Evolutionary conservation across 2,329 filamentous ascomycete genomes (phyloP).

Genomic region (Erysiphe neolycopersici): DNA sequence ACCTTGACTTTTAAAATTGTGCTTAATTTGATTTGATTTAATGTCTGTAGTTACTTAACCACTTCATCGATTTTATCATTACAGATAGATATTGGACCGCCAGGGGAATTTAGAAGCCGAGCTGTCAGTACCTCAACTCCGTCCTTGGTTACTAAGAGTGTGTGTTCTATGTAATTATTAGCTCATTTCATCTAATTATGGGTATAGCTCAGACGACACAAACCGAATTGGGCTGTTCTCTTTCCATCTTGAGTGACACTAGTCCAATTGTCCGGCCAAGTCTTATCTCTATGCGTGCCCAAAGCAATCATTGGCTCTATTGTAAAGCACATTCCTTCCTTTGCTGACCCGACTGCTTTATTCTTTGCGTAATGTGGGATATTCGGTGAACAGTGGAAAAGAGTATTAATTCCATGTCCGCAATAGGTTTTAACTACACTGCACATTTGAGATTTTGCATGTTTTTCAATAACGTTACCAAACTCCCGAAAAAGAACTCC

Average conservation of each 20-base stretch:
- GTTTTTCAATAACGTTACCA: conserved; percentile 84
- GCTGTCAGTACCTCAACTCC: conserved; percentile 64
- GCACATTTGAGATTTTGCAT: conserved; percentile 63
- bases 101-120: conserved; percentile 33
- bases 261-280: conserved; percentile 98
- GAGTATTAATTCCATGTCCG: conserved; percentile 76
- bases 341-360: conserved; percentile 82
- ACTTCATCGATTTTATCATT: too few species aligned
- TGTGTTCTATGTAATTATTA: conserved; percentile 33
- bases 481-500: conserved; percentile 82
- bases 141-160: conserved; percentile 55
- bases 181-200: conserved; percentile 4
- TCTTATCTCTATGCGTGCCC: conserved; percentile 74
- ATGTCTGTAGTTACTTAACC: too few species aligned
- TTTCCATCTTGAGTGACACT: conserved; percentile 79
- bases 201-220: conserved; percentile 1
- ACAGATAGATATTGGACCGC: conserved; percentile 23
- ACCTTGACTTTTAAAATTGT: too few species aligned
- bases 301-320: conserved; percentile 97
- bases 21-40: too few species aligned
- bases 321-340: conserved; percentile 94
- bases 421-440: conserved; percentile 91
- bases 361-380: conserved; percentile 97
- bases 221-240: conserved; percentile 77
- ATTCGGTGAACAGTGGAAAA: conserved; percentile 86